phyloP scores from a whole-genome alignment of 495 filamentous ascomycete genomes.

The Chaetomium tenue region DNA sequence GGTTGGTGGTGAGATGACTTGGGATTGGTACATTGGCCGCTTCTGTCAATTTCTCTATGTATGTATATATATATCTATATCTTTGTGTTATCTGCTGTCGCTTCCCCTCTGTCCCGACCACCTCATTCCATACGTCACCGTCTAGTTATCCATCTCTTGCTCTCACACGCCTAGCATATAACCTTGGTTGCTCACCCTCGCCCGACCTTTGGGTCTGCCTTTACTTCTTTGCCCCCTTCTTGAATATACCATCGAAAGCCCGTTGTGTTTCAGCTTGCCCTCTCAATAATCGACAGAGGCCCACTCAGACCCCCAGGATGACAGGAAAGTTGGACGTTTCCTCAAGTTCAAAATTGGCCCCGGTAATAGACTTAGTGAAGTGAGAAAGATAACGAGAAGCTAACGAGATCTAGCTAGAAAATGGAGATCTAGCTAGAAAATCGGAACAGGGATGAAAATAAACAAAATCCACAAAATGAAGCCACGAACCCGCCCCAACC shows the following conservation, averaged over 20 bases:
- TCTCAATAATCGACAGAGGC: not conserved
- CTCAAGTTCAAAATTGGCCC: not conserved
- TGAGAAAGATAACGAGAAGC: not conserved
- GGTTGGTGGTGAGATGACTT: not conserved
- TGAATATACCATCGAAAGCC: not conserved
- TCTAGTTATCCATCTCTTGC: not conserved
- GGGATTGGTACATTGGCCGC: not conserved
- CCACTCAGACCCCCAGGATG: too few relatives aligned
- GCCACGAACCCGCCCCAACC: not conserved
- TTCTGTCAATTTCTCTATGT: not conserved
- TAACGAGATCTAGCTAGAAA: slow-evolving; percentile 2
- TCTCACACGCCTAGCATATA: not conserved
- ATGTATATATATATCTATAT: not conserved
- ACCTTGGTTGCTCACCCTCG: not conserved
- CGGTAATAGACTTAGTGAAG: not conserved
- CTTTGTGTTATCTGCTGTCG: not conserved
- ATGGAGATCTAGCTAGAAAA: slow-evolving; percentile 1
- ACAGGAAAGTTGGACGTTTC: too few relatives aligned
- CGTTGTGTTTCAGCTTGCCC: not conserved
- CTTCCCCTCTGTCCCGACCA: too few relatives aligned
- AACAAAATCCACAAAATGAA: not conserved
- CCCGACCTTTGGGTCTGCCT: not conserved
- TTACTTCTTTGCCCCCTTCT: not conserved
- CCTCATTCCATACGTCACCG: not conserved
- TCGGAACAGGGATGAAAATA: not conserved